Conservation (phyloP, 2,329 filamentous ascomycete genomes). For the Neofusicoccum laricinum region DNA sequence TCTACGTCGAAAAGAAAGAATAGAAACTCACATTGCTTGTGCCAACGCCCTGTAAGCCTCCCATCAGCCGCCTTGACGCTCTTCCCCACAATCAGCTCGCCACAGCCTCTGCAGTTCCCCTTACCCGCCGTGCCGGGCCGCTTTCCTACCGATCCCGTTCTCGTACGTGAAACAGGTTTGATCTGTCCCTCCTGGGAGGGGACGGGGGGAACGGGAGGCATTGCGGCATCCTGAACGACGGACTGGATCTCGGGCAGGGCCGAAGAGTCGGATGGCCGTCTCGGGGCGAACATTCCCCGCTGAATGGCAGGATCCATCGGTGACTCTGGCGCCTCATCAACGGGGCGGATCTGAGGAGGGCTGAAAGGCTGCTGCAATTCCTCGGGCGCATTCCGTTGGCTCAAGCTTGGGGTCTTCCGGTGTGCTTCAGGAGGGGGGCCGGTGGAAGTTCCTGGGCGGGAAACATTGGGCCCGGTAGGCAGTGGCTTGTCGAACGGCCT, state of each 20-base stretch:
- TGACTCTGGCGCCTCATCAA: conserved; percentile 31
- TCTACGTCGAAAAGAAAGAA: neutral
- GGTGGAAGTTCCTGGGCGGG: conserved; percentile 6
- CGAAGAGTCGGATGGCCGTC: conserved; percentile 17
- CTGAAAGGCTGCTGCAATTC: conserved; percentile 19
- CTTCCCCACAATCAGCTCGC: conserved; percentile 76
- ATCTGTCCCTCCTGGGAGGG: neutral
- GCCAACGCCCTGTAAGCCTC: conserved; percentile 85
- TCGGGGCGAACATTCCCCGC: conserved; percentile 26
- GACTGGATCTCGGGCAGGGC: conserved; percentile 14
- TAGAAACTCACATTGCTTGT: conserved; percentile 67
- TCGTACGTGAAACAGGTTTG: conserved; percentile 22
- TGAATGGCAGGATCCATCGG: conserved; percentile 41
- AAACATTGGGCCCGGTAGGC: neutral
- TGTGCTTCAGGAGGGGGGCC: conserved; percentile 20
- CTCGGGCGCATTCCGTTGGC: neutral
- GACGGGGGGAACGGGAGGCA: conserved; percentile 16
- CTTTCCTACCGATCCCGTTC: conserved; percentile 20
- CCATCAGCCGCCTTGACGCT: conserved; percentile 93
- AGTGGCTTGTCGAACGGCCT: neutral
- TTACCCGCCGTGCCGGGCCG: conserved; percentile 42
- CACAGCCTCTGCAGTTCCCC: conserved; percentile 81
- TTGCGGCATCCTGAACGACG: neutral
- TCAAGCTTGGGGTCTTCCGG: conserved; percentile 22
- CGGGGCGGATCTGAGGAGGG: conserved; percentile 20